These are phyloP conservation scores for Fusarium sp. DNA, from an alignment of 2,329 filamentous ascomycete species.

Conservation along the genomic window DNA sequence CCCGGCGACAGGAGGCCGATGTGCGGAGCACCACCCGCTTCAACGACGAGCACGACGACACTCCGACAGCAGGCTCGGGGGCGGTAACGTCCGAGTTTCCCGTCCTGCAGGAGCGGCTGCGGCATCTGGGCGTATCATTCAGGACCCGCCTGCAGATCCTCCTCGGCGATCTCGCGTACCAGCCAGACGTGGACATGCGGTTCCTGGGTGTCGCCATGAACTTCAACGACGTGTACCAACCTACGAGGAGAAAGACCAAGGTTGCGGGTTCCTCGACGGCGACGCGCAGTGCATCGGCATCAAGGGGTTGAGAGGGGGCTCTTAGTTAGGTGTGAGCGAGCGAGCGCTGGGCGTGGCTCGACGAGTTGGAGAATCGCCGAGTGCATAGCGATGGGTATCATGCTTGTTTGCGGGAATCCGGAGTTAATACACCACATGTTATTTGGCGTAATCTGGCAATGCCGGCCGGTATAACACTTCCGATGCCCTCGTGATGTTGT, in stretches of 20 bases:
- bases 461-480: background rate
- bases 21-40: constrained; percentile 75
- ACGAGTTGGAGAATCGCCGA: background rate
- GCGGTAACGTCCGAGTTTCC: constrained; percentile 76
- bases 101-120: constrained; percentile 79
- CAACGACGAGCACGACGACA: constrained; percentile 41
- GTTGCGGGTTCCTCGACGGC: constrained; percentile 36
- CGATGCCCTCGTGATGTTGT: background rate
- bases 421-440: constrained; percentile 8
- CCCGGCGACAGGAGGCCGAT: constrained; percentile 85
- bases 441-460: background rate
- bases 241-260: constrained; percentile 73
- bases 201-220: constrained; percentile 99
- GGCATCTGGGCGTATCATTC: constrained; percentile 81
- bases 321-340: background rate
- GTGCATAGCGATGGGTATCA: constrained; percentile 12
- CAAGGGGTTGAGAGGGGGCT: constrained; percentile 42
- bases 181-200: constrained; percentile 93
- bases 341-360: constrained; percentile 12
- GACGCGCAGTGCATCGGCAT: constrained; percentile 35
- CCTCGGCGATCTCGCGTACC: constrained; percentile 90
- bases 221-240: constrained; percentile 96
- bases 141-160: constrained; percentile 81
- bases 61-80: constrained; percentile 53
- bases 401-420: constrained; percentile 6